Evolutionary conservation across 345 rosid species (phyloP), one percentile per base, ranked within the genome.

Genomic region (Leavenworthia alabamica): DNA sequence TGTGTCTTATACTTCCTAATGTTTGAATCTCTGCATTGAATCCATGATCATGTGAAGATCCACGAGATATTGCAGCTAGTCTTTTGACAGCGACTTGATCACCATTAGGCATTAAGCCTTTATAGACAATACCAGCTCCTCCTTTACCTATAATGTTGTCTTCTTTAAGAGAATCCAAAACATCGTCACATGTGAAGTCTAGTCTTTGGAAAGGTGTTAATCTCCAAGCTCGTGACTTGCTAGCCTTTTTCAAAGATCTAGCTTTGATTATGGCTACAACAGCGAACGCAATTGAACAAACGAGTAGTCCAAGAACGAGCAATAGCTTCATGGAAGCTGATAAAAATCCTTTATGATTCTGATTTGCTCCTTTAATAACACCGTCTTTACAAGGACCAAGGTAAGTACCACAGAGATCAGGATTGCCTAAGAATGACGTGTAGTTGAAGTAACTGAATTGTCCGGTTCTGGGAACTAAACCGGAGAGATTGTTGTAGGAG

Each of bases 21-120:
- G 97, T 90, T 56, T 90, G 97, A 42, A 90, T 90, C 83, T 90
- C 97, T 0, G 97, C 97, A 39, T 90, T 90, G 81, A 90, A 90
- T 2, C 97, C 97, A 20, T 90, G 97, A 62, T 90, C 97, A 15
- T 90, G 95, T n/a, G 95, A 85, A 11, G 95, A 90, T 3, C 97
- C 95, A 12, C 97, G 81, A 29, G 84, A 82, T 84, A 87, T 87
- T 2, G 70, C 85, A 0, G 97, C 85, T 2, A 90, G 78, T 72
- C 93, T 75, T 62, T 90, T 90, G 16, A 90, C 95, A 0, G 97
- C 97, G 39, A 90, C 90, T 2, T 50, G 82, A 65, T 87, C 89
- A 8, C 95, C 90, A 14, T 76, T 90, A 4, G 95, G 81, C 95
- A 85, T 90, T 10, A 14, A 24, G 10, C 90, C 93, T 68, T 90